Conservation (phyloP, 177 flowering plant genomes). For the Vitis hybrid region DNA sequence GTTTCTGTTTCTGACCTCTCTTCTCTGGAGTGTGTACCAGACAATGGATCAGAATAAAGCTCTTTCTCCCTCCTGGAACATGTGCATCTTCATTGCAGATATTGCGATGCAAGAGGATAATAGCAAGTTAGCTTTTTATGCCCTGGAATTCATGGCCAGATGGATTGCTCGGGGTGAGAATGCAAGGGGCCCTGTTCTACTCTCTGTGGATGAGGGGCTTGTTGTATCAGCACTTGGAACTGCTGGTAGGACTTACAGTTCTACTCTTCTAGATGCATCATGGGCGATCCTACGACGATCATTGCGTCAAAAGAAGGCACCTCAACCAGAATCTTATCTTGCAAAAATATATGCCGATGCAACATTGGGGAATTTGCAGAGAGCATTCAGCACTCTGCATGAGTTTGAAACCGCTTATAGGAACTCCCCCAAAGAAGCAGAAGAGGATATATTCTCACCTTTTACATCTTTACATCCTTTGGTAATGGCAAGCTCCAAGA, state of each 20-base stretch:
- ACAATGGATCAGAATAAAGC: slow-evolving; percentile 86
- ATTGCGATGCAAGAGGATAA: slow-evolving; percentile 69
- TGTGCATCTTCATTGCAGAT: slow-evolving; percentile 66
- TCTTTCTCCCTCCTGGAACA: slow-evolving; percentile 69
- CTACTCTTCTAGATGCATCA: slow-evolving; percentile 76
- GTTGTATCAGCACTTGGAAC: slow-evolving; percentile 71
- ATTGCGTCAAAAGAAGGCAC: slow-evolving; percentile 68
- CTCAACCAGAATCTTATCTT: slow-evolving; percentile 71
- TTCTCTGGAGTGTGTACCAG: slow-evolving; percentile 36
- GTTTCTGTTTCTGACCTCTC: slow-evolving; percentile 2
- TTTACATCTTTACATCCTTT: slow-evolving; percentile 80
- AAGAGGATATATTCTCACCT: slow-evolving; percentile 82
- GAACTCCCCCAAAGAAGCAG: slow-evolving; percentile 35
- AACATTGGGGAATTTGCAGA: slow-evolving; percentile 66
- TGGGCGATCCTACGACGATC: slow-evolving; percentile 84
- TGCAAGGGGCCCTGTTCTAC: slow-evolving; percentile 53
- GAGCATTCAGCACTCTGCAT: slow-evolving; percentile 68
- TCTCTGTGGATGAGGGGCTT: slow-evolving; percentile 83
- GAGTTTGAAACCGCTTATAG: slow-evolving; percentile 72
- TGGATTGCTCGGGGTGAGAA: slow-evolving; percentile 77
- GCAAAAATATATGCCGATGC: slow-evolving; percentile 79
- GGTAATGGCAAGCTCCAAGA: slow-evolving; percentile 81
- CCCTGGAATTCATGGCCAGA: slow-evolving; percentile 74
- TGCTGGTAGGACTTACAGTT: slow-evolving; percentile 68
- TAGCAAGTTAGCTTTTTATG: slow-evolving; percentile 73